Evolutionary conservation across 768 basidiomycete species (phyloP), one percentile per base, ranked within the genome.

Genomic region (Lanmaoa pseudosensibilis): DNA sequence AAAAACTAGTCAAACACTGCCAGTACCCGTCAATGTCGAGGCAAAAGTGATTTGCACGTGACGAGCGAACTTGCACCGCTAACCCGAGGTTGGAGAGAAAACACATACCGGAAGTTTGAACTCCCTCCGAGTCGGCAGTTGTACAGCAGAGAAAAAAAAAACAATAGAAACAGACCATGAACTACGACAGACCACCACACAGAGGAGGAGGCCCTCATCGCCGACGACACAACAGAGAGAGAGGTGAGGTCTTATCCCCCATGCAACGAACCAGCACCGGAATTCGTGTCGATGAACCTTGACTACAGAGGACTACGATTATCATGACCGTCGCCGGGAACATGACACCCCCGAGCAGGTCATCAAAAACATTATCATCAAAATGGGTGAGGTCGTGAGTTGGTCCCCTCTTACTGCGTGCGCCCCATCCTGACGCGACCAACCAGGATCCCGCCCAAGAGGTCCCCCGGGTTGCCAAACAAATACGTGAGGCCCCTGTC

Each of bases 311-410:
- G 87, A 90, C 73, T 81, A 81, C 43, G 76, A 78, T 25, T 59
- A 71, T 57, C 83, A 86, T 58, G 83, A 88, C 74, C 80, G 83
- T 39, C 82, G 87, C 36, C 81, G 83, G 54, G 85, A 88, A 38
- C 75, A 78, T 62, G 90, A 92, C 60, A 81, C 87, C 3, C 88
- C 89, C 5, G 88, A 90, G 60, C 83, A 91, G 57, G 87, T 81
- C 65, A 74, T 92, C 37, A 85, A 83, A 69, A 77, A 74, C 47
- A 74, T 81, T 41, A 86, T 93, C 59, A 74, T 91, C 64, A 87
- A 84, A 65, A 74, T 89, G 50, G 91, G 90, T 40, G 91, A 93
- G 80, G 89, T 90, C 72, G 91, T 92, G 65, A 77, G 89, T 76
- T 23, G 25, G 2, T 13, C 5, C n/a, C 10, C 25, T 27, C 33